Percentiles rank a stretch among this genome's conserved stretches.
phyloP scores from a whole-genome alignment of 139 green algal genomes.

The Chlamydomonas sphaeroides region DNA sequence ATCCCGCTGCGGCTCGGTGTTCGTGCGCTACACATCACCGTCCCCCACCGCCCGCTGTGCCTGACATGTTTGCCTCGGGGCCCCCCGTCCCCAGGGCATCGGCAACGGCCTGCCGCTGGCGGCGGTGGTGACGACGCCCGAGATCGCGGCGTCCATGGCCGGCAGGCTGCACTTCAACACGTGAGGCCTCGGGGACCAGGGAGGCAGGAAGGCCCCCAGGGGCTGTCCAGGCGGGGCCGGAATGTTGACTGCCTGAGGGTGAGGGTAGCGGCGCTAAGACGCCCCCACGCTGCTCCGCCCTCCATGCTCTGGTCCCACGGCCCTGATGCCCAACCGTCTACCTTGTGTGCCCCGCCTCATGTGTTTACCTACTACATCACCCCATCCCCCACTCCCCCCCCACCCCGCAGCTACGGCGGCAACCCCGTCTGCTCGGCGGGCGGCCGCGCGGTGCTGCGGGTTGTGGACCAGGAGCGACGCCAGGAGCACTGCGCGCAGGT shows the following conservation, averaged over 20 bases:
- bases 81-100: too few species aligned
- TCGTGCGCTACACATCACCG: too few species aligned
- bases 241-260: too few species aligned
- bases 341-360: too few species aligned
- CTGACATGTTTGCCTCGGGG: too few species aligned
- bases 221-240: too few species aligned
- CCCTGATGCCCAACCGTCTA: neutral
- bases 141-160: constrained; percentile 80
- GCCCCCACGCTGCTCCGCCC: neutral
- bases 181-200: constrained; percentile 25
- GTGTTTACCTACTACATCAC: too few species aligned
- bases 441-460: constrained; percentile 89
- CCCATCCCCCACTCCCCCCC: too few species aligned
- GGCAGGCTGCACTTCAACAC: constrained; percentile 97
- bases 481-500: constrained; percentile 75
- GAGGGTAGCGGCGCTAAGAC: too few species aligned
- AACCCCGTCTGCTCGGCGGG: constrained; percentile 94
- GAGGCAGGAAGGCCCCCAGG: neutral
- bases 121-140: constrained; percentile 94
- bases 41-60: too few species aligned
- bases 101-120: constrained; percentile 96
- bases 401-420: constrained; percentile 80
- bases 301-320: neutral
- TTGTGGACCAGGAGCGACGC: constrained; percentile 80
- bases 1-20: too few species aligned